A percentile compares a stretch with the other conserved stretches of the same genome.
These are phyloP conservation scores for Ustilago crameri DNA, from an alignment of 1,284 basidiomycete species.

Conservation along the genomic window DNA sequence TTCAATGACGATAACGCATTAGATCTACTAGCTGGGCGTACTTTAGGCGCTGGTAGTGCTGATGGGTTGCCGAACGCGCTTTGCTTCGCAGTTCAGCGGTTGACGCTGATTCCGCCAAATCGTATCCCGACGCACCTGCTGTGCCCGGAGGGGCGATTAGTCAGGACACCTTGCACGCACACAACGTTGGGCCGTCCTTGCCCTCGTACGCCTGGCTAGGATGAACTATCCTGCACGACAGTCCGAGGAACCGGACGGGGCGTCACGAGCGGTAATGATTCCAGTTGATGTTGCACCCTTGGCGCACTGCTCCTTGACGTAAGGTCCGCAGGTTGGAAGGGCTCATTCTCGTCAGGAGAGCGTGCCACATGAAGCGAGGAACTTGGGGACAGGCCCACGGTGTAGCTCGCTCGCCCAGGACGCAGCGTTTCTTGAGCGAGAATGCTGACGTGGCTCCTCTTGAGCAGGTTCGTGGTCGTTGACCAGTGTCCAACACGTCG, in stretches of 20 bases:
- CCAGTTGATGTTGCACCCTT: conserved; percentile 59
- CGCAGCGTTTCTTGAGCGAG: conserved; percentile 44
- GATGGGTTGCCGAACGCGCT: conserved; percentile 16
- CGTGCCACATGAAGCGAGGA: conserved; percentile 59
- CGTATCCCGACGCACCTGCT: conserved; percentile 23
- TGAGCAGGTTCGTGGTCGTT: conserved; percentile 46
- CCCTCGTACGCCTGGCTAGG: conserved; percentile 43
- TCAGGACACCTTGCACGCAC: conserved; percentile 26
- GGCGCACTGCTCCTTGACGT: conserved; percentile 58
- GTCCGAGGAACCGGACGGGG: conserved; percentile 34
- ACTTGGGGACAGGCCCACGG: conserved; percentile 52
- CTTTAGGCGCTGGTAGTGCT: not conserved
- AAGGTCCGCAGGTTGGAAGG: conserved; percentile 44
- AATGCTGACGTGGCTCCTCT: conserved; percentile 20
- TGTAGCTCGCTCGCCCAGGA: conserved; percentile 25
- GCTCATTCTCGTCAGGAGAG: conserved; percentile 61
- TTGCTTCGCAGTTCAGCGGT: conserved; percentile 12
- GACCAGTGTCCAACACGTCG: conserved; percentile 38
- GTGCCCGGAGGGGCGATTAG: conserved; percentile 15
- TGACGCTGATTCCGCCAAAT: conserved; percentile 30
- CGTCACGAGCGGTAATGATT: conserved; percentile 44
- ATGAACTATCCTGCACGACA: conserved; percentile 37
- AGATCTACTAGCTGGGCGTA: too few species aligned
- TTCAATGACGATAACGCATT: too few species aligned
- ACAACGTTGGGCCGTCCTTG: conserved; percentile 22